These are phyloP conservation scores for Coemansia umbellata DNA, from an alignment of 192 early-diverging fungal species.

Conservation along the genomic window DNA sequence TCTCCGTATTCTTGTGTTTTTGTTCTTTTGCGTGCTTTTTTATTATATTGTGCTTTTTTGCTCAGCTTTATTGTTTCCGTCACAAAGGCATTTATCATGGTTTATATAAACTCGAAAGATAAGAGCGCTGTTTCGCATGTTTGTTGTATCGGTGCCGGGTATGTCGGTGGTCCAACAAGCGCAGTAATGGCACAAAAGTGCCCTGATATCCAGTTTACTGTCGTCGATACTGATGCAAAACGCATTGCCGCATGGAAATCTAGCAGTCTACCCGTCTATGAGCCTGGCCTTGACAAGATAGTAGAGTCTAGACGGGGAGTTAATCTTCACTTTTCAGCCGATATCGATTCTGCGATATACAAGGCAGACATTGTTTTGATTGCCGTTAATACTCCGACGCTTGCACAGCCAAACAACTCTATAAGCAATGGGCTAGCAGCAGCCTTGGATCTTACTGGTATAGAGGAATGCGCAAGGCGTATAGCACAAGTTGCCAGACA, in stretches of 20 bases:
- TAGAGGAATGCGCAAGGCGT: constrained; percentile 75
- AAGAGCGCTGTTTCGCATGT: constrained; percentile 55
- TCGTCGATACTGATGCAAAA: constrained; percentile 76
- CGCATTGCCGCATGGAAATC: constrained; percentile 93
- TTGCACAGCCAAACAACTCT: too few species aligned
- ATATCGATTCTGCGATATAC: constrained; percentile 72
- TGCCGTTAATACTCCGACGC: constrained; percentile 90
- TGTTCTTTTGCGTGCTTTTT: background rate
- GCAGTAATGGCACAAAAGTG: constrained; percentile 90
- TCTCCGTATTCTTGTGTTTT: background rate
- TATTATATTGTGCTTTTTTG: background rate
- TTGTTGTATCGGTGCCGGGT: constrained; percentile 94
- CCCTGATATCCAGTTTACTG: constrained; percentile 82
- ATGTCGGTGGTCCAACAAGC: constrained; percentile 92
- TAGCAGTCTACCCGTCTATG: constrained; percentile 81
- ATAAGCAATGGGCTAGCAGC: constrained; percentile 60
- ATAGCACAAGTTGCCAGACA: constrained; percentile 77
- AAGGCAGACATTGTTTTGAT: constrained; percentile 88
- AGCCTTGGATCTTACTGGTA: constrained; percentile 69
- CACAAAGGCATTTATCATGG: background rate
- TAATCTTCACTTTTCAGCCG: constrained; percentile 86
- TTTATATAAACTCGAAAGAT: background rate
- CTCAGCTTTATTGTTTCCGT: background rate
- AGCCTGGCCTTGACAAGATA: constrained; percentile 85
- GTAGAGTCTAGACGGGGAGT: constrained; percentile 67